Percentiles rank a stretch among this genome's conserved stretches.
phyloP scores from a whole-genome alignment of 2,329 filamentous ascomycete genomes.

The Fusarium sp. region DNA sequence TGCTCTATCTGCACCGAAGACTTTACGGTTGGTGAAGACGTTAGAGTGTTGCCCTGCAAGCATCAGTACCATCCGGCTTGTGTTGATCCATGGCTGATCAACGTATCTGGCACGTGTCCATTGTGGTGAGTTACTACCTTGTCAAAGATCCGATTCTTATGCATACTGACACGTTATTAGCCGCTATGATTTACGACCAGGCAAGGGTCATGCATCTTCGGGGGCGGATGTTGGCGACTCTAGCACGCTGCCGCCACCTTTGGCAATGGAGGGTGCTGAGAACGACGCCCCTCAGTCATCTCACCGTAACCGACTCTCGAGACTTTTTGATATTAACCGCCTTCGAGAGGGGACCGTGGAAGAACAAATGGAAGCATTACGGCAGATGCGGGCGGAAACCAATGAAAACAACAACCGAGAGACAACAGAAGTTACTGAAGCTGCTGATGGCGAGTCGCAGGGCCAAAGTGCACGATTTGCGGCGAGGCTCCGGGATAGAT shows the following conservation, averaged over 20 bases:
- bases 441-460: constrained; percentile 49
- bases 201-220: constrained; percentile 41
- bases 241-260: constrained; percentile 53
- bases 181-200: constrained; percentile 65
- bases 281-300: constrained; percentile 46
- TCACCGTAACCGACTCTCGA: constrained; percentile 59
- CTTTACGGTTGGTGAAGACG: constrained; percentile 72
- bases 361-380: constrained; percentile 70
- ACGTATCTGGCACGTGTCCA: constrained; percentile 76
- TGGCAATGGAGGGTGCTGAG: constrained; percentile 53
- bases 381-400: constrained; percentile 53
- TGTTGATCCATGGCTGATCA: constrained; percentile 76
- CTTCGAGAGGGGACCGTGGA: constrained; percentile 68
- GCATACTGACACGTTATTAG: constrained; percentile 49
- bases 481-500: constrained; percentile 62
- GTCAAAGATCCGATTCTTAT: neutral
- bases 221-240: constrained; percentile 35
- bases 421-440: constrained; percentile 18
- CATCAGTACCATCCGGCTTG: constrained; percentile 76
- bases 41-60: constrained; percentile 73
- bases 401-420: constrained; percentile 36
- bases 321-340: constrained; percentile 66
- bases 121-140: constrained; percentile 65
- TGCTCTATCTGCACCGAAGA: constrained; percentile 79
- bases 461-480: constrained; percentile 57